phyloP scores from a whole-genome alignment of 2,329 filamentous ascomycete species.

The Colletotrichum sp. region DNA sequence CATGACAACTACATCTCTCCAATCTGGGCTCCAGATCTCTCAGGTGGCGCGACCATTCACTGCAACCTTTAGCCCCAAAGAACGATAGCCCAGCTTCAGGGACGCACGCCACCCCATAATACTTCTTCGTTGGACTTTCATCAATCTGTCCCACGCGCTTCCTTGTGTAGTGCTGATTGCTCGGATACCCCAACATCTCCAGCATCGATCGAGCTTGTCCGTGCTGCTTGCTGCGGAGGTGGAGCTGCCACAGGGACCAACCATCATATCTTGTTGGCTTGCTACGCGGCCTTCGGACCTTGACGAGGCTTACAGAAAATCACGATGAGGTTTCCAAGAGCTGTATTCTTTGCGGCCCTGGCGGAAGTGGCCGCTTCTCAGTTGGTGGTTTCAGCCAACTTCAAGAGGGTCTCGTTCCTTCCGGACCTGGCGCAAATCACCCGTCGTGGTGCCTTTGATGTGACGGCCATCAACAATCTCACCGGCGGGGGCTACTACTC shows the following conservation, averaged over 20 bases:
- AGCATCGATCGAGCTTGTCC: background rate
- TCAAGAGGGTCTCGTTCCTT: background rate
- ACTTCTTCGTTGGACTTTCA: no score
- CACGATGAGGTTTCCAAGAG: background rate
- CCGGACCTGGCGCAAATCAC: constrained; percentile 4
- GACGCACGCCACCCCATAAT: background rate
- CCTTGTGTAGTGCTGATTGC: background rate
- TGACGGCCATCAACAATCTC: constrained; percentile 56
- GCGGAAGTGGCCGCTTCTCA: background rate
- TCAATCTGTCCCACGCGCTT: no score
- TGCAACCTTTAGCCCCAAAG: background rate
- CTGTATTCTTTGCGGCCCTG: background rate
- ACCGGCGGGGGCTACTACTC: constrained; percentile 66
- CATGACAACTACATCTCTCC: background rate
- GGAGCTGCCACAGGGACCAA: background rate
- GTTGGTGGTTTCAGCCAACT: constrained; percentile 7
- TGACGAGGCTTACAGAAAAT: background rate
- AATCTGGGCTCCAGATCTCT: background rate
- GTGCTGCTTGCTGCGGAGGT: background rate
- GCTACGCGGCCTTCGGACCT: background rate
- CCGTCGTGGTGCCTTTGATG: constrained; percentile 26
- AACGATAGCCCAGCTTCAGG: background rate
- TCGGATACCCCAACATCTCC: background rate
- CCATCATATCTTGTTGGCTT: background rate
- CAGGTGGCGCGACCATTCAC: background rate